Evolutionary conservation across 306 rosid species (phyloP), one percentile per base, ranked within the genome.

Genomic region (Medicago truncatula): DNA sequence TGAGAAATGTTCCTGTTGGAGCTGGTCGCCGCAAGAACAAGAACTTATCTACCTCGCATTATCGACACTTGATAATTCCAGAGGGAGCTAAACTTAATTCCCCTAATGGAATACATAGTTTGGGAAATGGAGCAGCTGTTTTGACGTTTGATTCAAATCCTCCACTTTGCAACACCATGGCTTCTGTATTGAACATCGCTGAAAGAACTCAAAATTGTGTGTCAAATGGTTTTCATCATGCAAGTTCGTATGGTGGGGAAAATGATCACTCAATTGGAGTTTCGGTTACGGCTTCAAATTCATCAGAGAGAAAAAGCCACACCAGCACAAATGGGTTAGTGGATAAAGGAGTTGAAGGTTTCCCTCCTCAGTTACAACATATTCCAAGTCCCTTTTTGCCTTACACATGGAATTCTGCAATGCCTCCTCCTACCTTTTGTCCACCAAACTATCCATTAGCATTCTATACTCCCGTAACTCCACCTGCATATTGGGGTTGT

Each of bases 11-110:
- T 21, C 97, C 96, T 0, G 93, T 90, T 7, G 98, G 97, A 0
- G 96, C 98, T 20, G 98, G 98, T 50, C 97, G 97, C 10, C 88
- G 98, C 17, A 95, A 89, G 86, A 92, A 87, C 89, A 95, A 92
- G 75, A 92, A 43, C 76, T 71, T 86, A 9, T 76, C 89, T 2
- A 76, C 84, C 16, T 81, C 93, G 11, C 95, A 86, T 20, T 90
- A 83, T 53, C 86, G 74, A 40, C 95, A 88, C 41, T 41, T 90
- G 36, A 74, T 92, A 40, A 66, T 87, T 63, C 78, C 97, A 0
- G 90, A 88, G 46, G 77, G 81, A 15, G 84, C 84, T 40, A 67
- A 61, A 39, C 85, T 76, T 50, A 78, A 81, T 65, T 53, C 70
- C 13, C 54, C 84, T 16, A 85, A 75, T 68, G 92, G 88, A 78